A percentile compares a stretch with the other conserved stretches of the same genome.
These are phyloP conservation scores for Neonectria ditissima DNA, from an alignment of 2,329 filamentous ascomycete species.

Conservation along the genomic window DNA sequence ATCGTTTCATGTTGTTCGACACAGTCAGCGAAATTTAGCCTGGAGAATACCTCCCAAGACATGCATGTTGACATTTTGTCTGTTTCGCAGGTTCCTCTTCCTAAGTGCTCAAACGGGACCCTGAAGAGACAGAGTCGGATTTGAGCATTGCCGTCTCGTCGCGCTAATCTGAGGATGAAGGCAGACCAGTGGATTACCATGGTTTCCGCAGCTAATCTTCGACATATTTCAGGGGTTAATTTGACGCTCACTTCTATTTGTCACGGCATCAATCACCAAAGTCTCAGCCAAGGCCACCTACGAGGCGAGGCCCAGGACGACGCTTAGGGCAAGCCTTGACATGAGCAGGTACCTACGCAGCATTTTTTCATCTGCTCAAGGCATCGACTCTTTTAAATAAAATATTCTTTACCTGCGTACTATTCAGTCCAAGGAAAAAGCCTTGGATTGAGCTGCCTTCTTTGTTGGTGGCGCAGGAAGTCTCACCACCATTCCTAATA, in stretches of 20 bases:
- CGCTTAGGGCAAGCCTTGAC: no score
- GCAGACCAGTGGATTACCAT: neutral
- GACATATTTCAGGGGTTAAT: neutral
- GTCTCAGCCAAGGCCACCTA: neutral
- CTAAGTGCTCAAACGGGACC: neutral
- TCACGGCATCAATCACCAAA: neutral
- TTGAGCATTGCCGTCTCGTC: neutral
- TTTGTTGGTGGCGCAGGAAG: neutral
- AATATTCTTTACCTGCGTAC: neutral
- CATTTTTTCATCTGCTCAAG: no score
- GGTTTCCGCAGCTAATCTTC: neutral
- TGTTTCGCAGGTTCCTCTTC: neutral
- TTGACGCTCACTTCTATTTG: neutral
- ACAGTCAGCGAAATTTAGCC: neutral
- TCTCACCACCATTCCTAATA: neutral
- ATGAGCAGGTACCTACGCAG: no score
- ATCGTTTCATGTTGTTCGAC: neutral
- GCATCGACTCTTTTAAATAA: neutral
- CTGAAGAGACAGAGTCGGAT: neutral
- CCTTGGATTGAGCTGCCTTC: neutral
- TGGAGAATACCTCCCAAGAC: neutral
- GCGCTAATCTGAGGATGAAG: neutral
- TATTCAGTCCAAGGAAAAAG: no score
- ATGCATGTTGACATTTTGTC: neutral
- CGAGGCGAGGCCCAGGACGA: neutral